A percentile compares a stretch with the other conserved stretches of the same genome.
These are phyloP conservation scores for Fallopia convolvulus DNA, from an alignment of 148 eudicot species.

Conservation along the genomic window DNA sequence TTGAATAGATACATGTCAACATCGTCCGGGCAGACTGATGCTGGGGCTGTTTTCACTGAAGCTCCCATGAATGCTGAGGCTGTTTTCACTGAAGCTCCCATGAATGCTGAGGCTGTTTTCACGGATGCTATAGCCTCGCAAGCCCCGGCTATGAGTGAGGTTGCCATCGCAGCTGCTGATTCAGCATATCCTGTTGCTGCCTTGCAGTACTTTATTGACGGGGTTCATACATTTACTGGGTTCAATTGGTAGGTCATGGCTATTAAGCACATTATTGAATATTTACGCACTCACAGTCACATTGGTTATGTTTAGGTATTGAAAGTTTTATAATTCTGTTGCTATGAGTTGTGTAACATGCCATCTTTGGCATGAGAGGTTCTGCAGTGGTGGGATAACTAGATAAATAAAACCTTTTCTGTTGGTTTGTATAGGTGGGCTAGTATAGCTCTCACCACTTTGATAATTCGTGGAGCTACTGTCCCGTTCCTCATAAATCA, in stretches of 20 bases:
- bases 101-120: slow-evolving; percentile 31
- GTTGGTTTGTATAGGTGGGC: slow-evolving; percentile 54
- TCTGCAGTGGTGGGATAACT: too few species aligned
- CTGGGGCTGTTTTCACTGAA: slow-evolving; percentile 36
- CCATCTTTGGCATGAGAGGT: too few species aligned
- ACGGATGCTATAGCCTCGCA: slow-evolving; percentile 36
- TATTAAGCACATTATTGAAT: background rate
- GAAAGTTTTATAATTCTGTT: too few species aligned
- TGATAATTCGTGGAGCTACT: slow-evolving; percentile 59
- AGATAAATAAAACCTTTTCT: background rate
- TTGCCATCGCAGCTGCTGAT: slow-evolving; percentile 84
- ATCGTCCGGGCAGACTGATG: slow-evolving; percentile 29
- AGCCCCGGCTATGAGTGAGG: slow-evolving; percentile 55
- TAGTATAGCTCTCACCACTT: slow-evolving; percentile 62
- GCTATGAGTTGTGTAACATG: too few species aligned
- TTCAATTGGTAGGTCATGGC: slow-evolving; percentile 45
- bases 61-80: slow-evolving; percentile 22
- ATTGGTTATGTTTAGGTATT: too few species aligned
- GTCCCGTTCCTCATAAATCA: slow-evolving; percentile 73
- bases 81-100: slow-evolving; percentile 34
- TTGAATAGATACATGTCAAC: slow-evolving; percentile 51
- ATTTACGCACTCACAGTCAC: background rate
- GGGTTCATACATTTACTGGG: slow-evolving; percentile 59
- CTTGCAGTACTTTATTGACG: slow-evolving; percentile 70
- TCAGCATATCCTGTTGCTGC: slow-evolving; percentile 72